Percentiles rank a stretch among this genome's conserved stretches.
Evolutionary conservation across 306 rosid genomes (phyloP).

Genomic region (Macrotyloma uniflorum): DNA sequence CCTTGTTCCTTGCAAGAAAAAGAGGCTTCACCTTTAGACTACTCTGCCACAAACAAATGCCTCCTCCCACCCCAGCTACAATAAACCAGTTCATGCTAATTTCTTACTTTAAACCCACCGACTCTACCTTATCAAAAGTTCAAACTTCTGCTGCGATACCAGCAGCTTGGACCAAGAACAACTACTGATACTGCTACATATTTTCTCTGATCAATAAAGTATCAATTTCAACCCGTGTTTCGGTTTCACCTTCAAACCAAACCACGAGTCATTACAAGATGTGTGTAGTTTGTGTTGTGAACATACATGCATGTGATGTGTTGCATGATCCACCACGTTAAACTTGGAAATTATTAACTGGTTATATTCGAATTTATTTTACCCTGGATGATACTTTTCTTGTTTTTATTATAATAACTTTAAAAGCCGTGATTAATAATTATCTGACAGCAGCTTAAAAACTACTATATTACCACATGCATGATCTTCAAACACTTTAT

Average conservation of each 20-base stretch:
- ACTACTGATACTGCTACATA: neutral
- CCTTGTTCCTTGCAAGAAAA: slow-evolving; percentile 21
- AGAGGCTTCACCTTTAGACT: neutral
- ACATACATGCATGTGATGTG: too few species aligned
- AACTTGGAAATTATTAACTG: neutral
- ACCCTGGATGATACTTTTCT: too few species aligned
- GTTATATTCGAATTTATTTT: too few species aligned
- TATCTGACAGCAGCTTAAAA: too few species aligned
- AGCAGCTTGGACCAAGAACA: neutral
- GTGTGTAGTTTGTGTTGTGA: too few species aligned
- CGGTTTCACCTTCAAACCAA: too few species aligned
- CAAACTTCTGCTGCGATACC: too few species aligned
- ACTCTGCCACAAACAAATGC: neutral
- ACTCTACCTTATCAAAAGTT: neutral
- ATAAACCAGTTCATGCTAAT: neutral
- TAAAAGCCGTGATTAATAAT: too few species aligned
- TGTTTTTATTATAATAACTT: too few species aligned
- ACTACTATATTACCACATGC: too few species aligned
- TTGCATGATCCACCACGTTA: too few species aligned
- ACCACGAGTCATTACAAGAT: too few species aligned
- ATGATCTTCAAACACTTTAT: neutral
- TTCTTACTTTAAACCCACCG: neutral
- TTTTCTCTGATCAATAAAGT: neutral
- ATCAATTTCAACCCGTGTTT: neutral
- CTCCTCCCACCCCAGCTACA: slow-evolving; percentile 3